Base-by-base conservation (phyloP, 2,329 filamentous ascomycete genomes). In the Juglanconis juglandina region DNA sequence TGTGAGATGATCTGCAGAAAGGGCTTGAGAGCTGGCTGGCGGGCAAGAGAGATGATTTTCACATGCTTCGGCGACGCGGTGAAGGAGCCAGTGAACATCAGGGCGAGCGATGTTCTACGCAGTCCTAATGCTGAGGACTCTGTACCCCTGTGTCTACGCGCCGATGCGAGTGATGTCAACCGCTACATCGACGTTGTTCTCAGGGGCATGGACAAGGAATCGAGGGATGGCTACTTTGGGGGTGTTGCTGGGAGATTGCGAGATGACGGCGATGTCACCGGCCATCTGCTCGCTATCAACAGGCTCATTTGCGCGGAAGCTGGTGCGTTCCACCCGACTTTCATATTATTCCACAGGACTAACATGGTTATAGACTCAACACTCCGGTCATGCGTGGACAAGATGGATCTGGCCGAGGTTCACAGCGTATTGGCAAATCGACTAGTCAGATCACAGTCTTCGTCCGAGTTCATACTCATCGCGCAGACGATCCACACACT, bases 271-370 rank as follows among this genome's bases (percentile, higher is more conserved):
- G 66, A 73, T 11, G 67, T 72, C 1, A 70, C 76, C 53, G 77
- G 75, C 3, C 77, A 79, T 58, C 71, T 79, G 8, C 68, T 79
- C 13, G 78, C 80, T 41, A 74, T 82, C 54, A 71, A 78, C 46
- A 72, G 73, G 17, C 70, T 82, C 30, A 34, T 63, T 37, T 59
- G 53, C 69, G 41, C 72, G 75, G 35, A 62, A n/a, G 46, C 24
- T n/a, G 60, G 62, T 62, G 35, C 53, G 62, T 53, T n/a, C 10
- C 24, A 34, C 32, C 34, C 49, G 6, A 4, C 24, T 17, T 17
- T 32, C 30, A 8, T 41, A 5, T 13, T 6, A 34, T 41, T 2
- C 11, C 37, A 24, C 7, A 30, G 33, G 11, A 42, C 49, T 62
- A 44, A 63, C 35, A 17, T 3, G 11, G 11, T 33, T 10, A 8